phyloP scores from a whole-genome alignment of 768 basidiomycete genomes.

The Hypholoma fasciculare region DNA sequence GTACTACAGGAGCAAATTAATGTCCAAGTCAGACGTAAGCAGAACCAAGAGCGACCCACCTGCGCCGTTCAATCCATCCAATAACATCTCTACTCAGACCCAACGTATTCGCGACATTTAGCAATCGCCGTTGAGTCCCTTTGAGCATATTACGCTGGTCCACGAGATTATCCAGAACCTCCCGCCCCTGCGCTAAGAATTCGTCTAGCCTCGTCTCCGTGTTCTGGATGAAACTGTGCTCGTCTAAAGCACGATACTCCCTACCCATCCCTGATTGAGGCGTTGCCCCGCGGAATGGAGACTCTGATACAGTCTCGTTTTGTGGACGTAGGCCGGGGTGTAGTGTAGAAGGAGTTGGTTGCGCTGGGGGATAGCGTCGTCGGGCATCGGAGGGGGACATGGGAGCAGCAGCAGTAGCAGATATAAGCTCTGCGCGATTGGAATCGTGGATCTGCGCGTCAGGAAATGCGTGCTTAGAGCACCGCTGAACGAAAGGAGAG shows the following conservation, averaged over 20 bases:
- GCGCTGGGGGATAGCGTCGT: constrained; percentile 59
- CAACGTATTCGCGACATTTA: constrained; percentile 92
- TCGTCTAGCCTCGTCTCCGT: constrained; percentile 84
- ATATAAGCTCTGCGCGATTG: constrained; percentile 67
- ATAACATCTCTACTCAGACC: constrained; percentile 94
- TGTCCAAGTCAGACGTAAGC: not conserved
- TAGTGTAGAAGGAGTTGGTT: constrained; percentile 46
- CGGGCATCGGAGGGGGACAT: constrained; percentile 58
- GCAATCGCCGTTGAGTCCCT: constrained; percentile 84
- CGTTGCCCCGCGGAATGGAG: constrained; percentile 74
- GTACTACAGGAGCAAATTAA: constrained; percentile 49
- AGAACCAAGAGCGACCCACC: constrained; percentile 48
- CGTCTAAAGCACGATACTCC: constrained; percentile 79
- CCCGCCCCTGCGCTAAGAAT: constrained; percentile 89
- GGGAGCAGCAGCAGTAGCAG: constrained; percentile 37
- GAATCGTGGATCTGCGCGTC: constrained; percentile 51
- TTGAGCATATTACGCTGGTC: constrained; percentile 94
- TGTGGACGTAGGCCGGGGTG: constrained; percentile 54
- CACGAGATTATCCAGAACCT: constrained; percentile 87
- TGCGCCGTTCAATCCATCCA: constrained; percentile 94
- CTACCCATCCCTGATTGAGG: constrained; percentile 57
- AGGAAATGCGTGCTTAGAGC: not conserved
- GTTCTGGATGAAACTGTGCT: constrained; percentile 87
- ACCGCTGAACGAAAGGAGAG: not conserved
- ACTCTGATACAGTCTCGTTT: constrained; percentile 64